Conservation (phyloP, 2,329 filamentous ascomycete genomes). For the Xylaria sp. region DNA sequence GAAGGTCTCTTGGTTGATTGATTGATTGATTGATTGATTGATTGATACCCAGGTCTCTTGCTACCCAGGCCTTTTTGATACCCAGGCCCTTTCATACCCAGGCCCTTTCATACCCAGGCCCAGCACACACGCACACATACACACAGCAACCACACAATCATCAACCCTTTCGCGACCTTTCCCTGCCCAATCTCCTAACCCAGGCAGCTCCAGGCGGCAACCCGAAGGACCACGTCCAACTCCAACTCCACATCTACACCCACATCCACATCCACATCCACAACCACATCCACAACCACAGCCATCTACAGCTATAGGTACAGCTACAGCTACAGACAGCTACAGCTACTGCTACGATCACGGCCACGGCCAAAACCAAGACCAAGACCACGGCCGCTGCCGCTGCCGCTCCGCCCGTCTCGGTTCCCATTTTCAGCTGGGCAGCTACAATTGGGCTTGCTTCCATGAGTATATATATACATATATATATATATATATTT, state of each 20-base stretch:
- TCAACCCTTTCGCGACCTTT: constrained; percentile 17
- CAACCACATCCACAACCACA: neutral
- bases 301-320: neutral
- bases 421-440: constrained; percentile 10
- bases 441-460: neutral
- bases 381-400: neutral
- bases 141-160: neutral
- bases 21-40: too few species aligned
- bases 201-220: constrained; percentile 28
- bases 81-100: constrained; percentile 14
- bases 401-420: constrained; percentile 1
- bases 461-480: neutral
- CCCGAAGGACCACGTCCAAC: constrained; percentile 15
- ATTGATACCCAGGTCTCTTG: too few species aligned
- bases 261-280: neutral
- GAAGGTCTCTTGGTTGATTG: too few species aligned
- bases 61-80: too few species aligned
- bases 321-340: neutral
- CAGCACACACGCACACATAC: constrained; percentile 6
- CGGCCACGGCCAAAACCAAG: neutral
- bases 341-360: neutral
- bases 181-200: constrained; percentile 33
- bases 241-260: neutral
- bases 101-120: constrained; percentile 18
- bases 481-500: neutral